Evolutionary conservation across 305 asterid genomes (phyloP).

Genomic region (Ajuga reptans): DNA sequence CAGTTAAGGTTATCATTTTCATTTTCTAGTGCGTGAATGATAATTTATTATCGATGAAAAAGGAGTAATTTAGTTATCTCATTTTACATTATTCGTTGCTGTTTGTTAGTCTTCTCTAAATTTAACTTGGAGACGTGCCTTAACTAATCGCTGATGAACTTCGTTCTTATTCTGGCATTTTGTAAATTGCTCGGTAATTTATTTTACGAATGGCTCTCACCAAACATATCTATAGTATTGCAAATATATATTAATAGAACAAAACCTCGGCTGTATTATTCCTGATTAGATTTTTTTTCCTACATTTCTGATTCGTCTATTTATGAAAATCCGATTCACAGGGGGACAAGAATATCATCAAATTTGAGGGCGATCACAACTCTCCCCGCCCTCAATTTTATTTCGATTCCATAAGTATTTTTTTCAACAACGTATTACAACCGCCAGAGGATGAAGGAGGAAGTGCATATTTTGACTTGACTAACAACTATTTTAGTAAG

Average conservation of each 20-base stretch:
- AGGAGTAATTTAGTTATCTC: not conserved
- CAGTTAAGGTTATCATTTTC: not conserved
- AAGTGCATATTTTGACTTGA: conserved; percentile 45
- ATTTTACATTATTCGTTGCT: not conserved
- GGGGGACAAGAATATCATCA: conserved; percentile 94
- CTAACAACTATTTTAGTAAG: conserved; percentile 48
- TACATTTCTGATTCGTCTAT: not conserved
- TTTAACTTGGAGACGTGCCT: not conserved
- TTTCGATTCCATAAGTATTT: conserved; percentile 84
- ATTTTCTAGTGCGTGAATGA: not conserved
- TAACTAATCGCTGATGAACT: not conserved
- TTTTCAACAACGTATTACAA: conserved; percentile 76
- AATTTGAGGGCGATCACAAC: conserved; percentile 93
- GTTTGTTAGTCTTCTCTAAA: not conserved
- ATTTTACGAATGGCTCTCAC: not conserved
- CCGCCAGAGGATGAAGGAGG: conserved; percentile 59
- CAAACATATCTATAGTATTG: not conserved
- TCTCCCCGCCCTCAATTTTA: conserved; percentile 91
- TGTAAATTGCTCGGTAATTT: not conserved
- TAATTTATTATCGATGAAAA: not conserved
- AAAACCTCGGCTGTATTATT: no score
- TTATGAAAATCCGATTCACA: conserved; percentile 21
- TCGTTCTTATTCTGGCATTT: not conserved
- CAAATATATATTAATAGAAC: not conserved
- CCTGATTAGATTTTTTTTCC: not conserved